Evolutionary conservation across 2,329 filamentous ascomycete genomes (phyloP).

Genomic region (Exophiala spinifera): DNA sequence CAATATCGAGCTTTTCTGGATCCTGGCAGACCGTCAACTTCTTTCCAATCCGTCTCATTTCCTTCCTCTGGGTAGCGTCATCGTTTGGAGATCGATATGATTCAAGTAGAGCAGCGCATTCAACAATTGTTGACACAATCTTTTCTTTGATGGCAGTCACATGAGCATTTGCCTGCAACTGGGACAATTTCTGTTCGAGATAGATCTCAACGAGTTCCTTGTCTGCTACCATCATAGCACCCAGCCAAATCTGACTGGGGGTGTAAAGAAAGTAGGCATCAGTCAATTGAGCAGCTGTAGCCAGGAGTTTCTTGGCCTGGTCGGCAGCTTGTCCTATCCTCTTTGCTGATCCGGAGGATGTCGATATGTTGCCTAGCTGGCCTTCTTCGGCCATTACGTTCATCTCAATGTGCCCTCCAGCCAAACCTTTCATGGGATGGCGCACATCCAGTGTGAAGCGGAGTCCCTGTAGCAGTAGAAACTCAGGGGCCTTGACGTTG

Average conservation of each 20-base stretch:
- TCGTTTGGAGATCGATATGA: slow-evolving; percentile 41
- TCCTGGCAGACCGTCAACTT: slow-evolving; percentile 50
- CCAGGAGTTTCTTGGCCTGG: slow-evolving; percentile 70
- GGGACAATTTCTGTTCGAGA: slow-evolving; percentile 43
- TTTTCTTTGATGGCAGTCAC: slow-evolving; percentile 13
- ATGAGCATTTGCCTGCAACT: slow-evolving; percentile 7
- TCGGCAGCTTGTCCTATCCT: slow-evolving; percentile 64
- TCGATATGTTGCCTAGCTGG: slow-evolving; percentile 30
- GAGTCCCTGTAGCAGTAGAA: slow-evolving; percentile 84
- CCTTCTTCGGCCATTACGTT: slow-evolving; percentile 60
- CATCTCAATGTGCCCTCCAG: slow-evolving; percentile 80
- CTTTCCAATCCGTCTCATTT: slow-evolving; percentile 46
- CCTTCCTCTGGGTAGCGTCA: slow-evolving; percentile 39
- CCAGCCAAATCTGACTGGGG: slow-evolving; percentile 88
- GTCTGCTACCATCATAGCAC: slow-evolving; percentile 74
- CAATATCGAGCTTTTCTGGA: slow-evolving; percentile 45
- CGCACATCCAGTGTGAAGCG: slow-evolving; percentile 91
- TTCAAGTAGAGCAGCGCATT: slow-evolving; percentile 40
- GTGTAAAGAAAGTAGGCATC: slow-evolving; percentile 98
- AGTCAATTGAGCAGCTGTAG: slow-evolving; percentile 77
- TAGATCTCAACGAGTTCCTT: slow-evolving; percentile 44
- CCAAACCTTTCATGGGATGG: slow-evolving; percentile 83
- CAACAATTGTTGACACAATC: slow-evolving; percentile 37
- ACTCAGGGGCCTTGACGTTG: slow-evolving; percentile 85
- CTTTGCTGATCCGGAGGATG: slow-evolving; percentile 29